Percentiles rank a stretch among this genome's conserved stretches.
These are phyloP conservation scores for Aspergillus haitiensis DNA, from an alignment of 495 filamentous ascomycete genomes.

Conservation along the genomic window DNA sequence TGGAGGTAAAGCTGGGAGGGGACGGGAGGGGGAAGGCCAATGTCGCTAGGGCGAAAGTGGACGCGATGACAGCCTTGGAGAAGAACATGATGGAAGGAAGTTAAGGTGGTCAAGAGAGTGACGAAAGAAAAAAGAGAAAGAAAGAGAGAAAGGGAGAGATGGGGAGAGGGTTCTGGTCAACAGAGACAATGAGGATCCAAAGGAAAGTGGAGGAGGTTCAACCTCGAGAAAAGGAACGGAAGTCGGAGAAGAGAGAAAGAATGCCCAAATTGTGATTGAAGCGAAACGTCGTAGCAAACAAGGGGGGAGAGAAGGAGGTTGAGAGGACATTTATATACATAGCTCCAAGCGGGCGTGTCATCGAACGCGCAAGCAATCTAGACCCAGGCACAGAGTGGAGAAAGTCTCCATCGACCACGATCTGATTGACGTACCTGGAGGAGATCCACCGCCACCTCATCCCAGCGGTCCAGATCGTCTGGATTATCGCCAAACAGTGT, in stretches of 20 bases:
- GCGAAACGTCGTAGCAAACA: too few relatives aligned
- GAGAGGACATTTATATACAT: too few relatives aligned
- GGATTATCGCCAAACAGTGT: too few relatives aligned
- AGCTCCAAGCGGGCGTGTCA: too few relatives aligned
- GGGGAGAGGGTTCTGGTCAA: constrained; percentile 21
- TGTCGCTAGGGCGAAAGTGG: constrained; percentile 23
- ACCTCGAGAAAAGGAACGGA: constrained; percentile 22
- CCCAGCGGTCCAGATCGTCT: too few relatives aligned
- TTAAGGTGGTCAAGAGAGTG: background rate
- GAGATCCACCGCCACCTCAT: too few relatives aligned
- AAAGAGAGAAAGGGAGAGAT: background rate
- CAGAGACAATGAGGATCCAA: constrained; percentile 16
- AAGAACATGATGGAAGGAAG: constrained; percentile 26
- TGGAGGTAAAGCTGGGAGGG: constrained; percentile 17
- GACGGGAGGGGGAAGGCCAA: constrained; percentile 20
- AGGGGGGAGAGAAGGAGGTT: too few relatives aligned
- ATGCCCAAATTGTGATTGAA: background rate
- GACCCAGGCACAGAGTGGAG: too few relatives aligned
- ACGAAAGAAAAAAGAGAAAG: background rate
- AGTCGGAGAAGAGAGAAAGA: background rate
- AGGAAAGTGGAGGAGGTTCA: constrained; percentile 19
- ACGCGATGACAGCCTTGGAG: constrained; percentile 21
- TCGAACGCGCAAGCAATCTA: too few relatives aligned
- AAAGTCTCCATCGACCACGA: too few relatives aligned
- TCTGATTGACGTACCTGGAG: too few relatives aligned